Base-by-base conservation (phyloP, 306 rosid genomes). In the Phaseolus lunatus region DNA sequence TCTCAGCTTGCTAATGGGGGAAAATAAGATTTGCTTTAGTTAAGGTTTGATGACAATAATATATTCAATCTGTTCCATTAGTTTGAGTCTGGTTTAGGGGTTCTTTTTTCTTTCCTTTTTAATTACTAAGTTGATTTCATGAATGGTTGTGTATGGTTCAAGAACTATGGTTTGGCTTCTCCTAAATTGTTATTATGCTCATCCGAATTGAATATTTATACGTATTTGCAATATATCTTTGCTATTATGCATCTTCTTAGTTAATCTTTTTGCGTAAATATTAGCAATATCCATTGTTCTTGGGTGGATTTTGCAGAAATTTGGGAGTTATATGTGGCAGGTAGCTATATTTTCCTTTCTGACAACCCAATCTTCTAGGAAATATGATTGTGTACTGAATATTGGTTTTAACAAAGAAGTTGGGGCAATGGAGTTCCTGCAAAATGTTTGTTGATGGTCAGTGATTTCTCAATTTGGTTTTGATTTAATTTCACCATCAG, bases 11-110 rank as follows among this genome's bases (percentile, higher is more conserved):
- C 69, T 9, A 22, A 49, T 9, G 50, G 22, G n/a, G 37, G 18
- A 7, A 52, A 43, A 52, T 22, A 10, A 48, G 1, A 3, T 24
- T 35, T 29, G 50, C 59, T 70, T 83, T 83, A 44, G 67, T 70
- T 65, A 75, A 70, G 84, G 82, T 82, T 72, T 47, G 11, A 8
- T 69, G 72, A 52, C 39, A n/a, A 18, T 29, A 49, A 10, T 41
- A 10, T 41, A 41, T 41, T 41, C 9, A 41, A 41, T 47, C 20
- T 64, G 77, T 44, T 29, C 47, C 20, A 23, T 13, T 31, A 0
- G 16, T 69, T 9, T 70, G 11, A 58, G 2, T 48, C 64, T 20
- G 8, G 44, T 78, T 47, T 70, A 56, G 81, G 48, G 14, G 0
- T 49, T 56, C 16, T 56, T 73, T 31, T 7, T 33, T 33, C 39